Percentiles rank a stretch among this genome's conserved stretches.
Conservation (phyloP, 202 grass and related monocot species). For the Setaria italica region DNA sequence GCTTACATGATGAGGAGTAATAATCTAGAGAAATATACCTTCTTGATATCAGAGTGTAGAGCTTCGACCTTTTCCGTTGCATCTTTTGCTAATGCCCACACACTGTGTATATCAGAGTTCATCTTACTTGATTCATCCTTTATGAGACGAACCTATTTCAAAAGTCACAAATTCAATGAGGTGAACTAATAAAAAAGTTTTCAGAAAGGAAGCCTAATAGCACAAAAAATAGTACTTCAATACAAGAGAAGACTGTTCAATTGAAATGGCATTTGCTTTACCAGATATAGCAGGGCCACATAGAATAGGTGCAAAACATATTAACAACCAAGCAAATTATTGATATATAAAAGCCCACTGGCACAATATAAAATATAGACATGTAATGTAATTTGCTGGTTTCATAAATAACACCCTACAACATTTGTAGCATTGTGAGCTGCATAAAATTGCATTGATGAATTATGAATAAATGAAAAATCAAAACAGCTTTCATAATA, state of each 20-base stretch:
- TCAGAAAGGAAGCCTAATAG: conserved; percentile 26
- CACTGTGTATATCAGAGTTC: conserved; percentile 58
- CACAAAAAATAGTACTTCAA: neutral
- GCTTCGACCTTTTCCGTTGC: conserved; percentile 48
- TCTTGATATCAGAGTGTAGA: conserved; percentile 62
- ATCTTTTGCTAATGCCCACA: conserved; percentile 54
- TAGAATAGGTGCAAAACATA: conserved; percentile 4
- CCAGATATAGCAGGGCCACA: neutral
- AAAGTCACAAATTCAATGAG: conserved; percentile 22
- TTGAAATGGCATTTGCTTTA: neutral
- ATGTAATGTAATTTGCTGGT: neutral
- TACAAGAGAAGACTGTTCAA: neutral
- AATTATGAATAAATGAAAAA: conserved; percentile 1
- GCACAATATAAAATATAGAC: neutral
- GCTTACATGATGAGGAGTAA: neutral
- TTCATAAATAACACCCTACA: neutral
- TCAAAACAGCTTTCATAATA: neutral
- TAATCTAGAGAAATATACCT: conserved; percentile 53
- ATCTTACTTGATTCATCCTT: conserved; percentile 61
- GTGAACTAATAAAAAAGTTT: conserved; percentile 6
- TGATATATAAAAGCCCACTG: neutral
- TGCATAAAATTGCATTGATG: neutral
- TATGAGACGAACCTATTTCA: conserved; percentile 53
- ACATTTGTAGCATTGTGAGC: neutral
- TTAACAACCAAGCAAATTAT: conserved; percentile 2